Percentiles rank a stretch among this genome's conserved stretches.
phyloP scores from a whole-genome alignment of 495 filamentous ascomycete genomes.

The Chaetomium tenue region DNA sequence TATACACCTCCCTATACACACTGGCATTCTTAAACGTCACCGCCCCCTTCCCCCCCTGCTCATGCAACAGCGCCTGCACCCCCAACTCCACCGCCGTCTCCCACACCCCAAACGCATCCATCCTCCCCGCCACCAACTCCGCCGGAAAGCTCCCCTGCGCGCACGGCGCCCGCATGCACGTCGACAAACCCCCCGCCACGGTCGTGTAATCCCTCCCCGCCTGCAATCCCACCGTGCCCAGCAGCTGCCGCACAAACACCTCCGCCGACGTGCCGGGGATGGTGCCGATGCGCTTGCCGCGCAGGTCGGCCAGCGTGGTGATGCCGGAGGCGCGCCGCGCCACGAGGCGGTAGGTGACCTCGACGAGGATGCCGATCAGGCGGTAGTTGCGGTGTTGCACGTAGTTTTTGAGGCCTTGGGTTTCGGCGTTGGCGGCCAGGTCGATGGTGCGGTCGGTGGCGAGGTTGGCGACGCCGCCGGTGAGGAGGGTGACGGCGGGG shows the following conservation, averaged over 20 bases:
- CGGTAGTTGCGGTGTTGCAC: conserved; percentile 42
- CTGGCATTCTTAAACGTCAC: conserved; percentile 40
- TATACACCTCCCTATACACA: conserved; percentile 48
- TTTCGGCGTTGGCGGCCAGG: conserved; percentile 48
- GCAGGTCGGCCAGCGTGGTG: conserved; percentile 37
- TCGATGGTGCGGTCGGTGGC: conserved; percentile 30
- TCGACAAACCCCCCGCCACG: conserved; percentile 32
- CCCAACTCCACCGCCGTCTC: conserved; percentile 46
- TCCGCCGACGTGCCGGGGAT: conserved; percentile 40
- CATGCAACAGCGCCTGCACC: conserved; percentile 27
- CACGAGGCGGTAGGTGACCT: conserved; percentile 47
- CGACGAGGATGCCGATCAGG: conserved; percentile 43
- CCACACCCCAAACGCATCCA: conserved; percentile 50
- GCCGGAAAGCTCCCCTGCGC: conserved; percentile 37
- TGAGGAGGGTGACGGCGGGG: conserved; percentile 20
- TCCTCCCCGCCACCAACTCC: conserved; percentile 33
- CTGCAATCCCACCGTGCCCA: conserved; percentile 37
- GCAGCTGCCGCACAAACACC: conserved; percentile 42
- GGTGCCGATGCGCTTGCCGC: conserved; percentile 46
- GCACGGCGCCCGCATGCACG: conserved; percentile 43
- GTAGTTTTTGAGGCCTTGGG: conserved; percentile 44
- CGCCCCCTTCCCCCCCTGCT: conserved; percentile 27
- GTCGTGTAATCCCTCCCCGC: conserved; percentile 34
- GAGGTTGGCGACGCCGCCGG: conserved; percentile 34
- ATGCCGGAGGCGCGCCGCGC: conserved; percentile 41